A percentile compares a stretch with the other conserved stretches of the same genome.
phyloP scores from a whole-genome alignment of 1,139 yeast species.

The Lodderomyces jiufengensis region DNA sequence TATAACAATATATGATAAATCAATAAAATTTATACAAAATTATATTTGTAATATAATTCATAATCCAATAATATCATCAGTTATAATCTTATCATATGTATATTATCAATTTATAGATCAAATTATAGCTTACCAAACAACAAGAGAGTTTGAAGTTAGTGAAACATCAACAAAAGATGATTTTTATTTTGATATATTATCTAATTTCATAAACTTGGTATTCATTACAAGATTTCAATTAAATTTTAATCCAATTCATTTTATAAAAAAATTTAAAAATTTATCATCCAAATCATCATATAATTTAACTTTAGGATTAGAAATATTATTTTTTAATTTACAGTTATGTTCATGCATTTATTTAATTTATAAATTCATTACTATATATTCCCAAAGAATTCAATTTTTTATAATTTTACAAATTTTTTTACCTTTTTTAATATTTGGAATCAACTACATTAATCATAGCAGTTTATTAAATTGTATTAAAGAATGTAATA shows the following conservation, averaged over 20 bases:
- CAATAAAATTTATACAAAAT: slow-evolving; percentile 11
- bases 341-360: slow-evolving; percentile 5
- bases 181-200: slow-evolving; percentile 16
- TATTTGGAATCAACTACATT: slow-evolving; percentile 5
- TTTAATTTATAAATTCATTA: background rate
- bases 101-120: background rate
- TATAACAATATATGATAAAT: slow-evolving; percentile 2
- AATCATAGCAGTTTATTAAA: slow-evolving; percentile 1
- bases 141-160: no score
- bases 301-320: slow-evolving; percentile 1
- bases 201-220: slow-evolving; percentile 21
- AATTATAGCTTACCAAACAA: no score
- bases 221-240: slow-evolving; percentile 21
- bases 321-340: slow-evolving; percentile 8
- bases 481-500: slow-evolving; percentile 10
- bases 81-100: slow-evolving; percentile 50
- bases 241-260: no score
- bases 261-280: no score
- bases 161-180: no score
- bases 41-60: slow-evolving; percentile 13
- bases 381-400: background rate
- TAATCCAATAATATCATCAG: slow-evolving; percentile 67
- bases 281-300: background rate
- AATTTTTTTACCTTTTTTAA: slow-evolving; percentile 10
- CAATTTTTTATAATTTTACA: slow-evolving; percentile 10